These are phyloP conservation scores for Cymbidium sinense DNA, from an alignment of 106 monocot species.

Conservation along the genomic window DNA sequence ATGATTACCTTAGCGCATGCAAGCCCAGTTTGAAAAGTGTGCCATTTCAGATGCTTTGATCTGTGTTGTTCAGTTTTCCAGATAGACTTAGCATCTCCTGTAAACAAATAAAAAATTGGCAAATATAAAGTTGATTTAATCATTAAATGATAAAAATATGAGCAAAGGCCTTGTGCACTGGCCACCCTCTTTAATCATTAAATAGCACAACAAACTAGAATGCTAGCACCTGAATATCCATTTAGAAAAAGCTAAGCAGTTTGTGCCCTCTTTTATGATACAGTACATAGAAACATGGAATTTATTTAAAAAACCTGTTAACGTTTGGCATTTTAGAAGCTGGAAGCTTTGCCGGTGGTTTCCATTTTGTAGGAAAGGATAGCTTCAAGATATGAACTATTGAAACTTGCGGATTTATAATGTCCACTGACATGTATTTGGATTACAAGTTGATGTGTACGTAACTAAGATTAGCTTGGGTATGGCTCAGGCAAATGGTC, in stretches of 20 bases:
- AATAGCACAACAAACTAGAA: neutral
- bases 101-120: neutral
- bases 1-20: slow-evolving; percentile 78
- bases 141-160: neutral
- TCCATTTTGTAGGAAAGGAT: neutral
- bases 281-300: neutral
- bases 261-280: neutral
- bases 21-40: slow-evolving; percentile 63
- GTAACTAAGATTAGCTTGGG: neutral
- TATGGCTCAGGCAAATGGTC: neutral
- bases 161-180: neutral
- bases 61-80: slow-evolving; percentile 77
- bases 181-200: neutral
- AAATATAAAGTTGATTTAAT: neutral
- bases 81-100: slow-evolving; percentile 78
- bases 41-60: slow-evolving; percentile 47
- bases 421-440: neutral
- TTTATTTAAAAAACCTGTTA: neutral
- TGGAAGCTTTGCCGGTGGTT: neutral
- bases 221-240: neutral
- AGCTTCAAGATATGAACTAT: neutral
- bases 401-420: neutral
- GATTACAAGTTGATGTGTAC: neutral
- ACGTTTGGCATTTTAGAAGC: neutral
- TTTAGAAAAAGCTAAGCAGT: neutral